Evolutionary conservation across 1,284 basidiomycete genomes (phyloP), one percentile per base, ranked within the genome.

Genomic region (Lentinula novae-zelandiae): DNA sequence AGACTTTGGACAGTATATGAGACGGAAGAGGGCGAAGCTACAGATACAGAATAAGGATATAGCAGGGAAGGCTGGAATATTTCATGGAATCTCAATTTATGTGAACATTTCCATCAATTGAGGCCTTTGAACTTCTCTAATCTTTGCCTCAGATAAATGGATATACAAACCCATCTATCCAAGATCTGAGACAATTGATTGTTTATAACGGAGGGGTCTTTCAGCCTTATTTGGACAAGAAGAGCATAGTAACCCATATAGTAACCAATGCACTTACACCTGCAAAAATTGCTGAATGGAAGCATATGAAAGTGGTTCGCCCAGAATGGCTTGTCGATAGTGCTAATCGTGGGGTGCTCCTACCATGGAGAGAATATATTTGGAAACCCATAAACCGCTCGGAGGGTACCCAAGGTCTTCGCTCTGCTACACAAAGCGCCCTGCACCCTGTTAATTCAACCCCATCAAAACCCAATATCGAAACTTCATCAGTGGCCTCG

Each of bases 181-280:
- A 94, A 69, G 92, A 93, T 56, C 75, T 98, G 0, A 83, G 93
- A 3, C 79, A 87, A 64, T 77, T 98, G 59, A 88, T 98, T 42
- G 75, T 96, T 2, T 78, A 87, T 60, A 83, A 96, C 67, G 96
- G 95, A 6, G 96, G 95, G 2, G 76, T 83, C 13, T 94, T 90
- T 63, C 87, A 93, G 60, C 85, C 95, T 0, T 96, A 95, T 71
- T 79, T 96, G 22, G 90, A 92, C 71, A 86, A 82, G 72, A 94
- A 95, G 71, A 76, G 81, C 3, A 68, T 85, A 34, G 87, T 92
- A 44, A 95, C 93, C 0, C 94, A 96, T 70, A 89, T 98, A 65
- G 80, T 99, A 60, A 96, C 96, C 0, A 91, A 89, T 61, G 89
- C 92, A 22, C 81, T 99, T 38, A 98, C 96, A 0, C 88, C 94